Conservation (phyloP, 495 filamentous ascomycete species). For the Penicillium tannophilum region DNA sequence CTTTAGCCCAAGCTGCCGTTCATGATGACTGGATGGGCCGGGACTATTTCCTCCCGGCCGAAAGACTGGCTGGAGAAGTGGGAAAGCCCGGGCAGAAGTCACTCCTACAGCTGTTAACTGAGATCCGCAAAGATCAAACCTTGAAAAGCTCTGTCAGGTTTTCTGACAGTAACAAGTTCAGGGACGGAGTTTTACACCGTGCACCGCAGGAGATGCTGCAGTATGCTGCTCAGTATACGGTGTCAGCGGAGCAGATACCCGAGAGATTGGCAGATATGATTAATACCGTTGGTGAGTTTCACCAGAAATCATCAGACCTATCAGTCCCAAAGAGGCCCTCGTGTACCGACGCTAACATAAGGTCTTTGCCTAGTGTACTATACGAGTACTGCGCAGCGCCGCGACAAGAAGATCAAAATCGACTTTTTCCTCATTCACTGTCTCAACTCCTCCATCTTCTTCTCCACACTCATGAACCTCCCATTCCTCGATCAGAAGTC, state of each 20-base stretch:
- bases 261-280: constrained; percentile 76
- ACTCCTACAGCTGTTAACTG: constrained; percentile 60
- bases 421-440: constrained; percentile 85
- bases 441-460: constrained; percentile 65
- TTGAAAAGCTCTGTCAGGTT: constrained; percentile 51
- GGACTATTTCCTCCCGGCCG: constrained; percentile 53
- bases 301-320: not conserved
- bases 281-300: constrained; percentile 54
- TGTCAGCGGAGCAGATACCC: constrained; percentile 64
- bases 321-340: not conserved
- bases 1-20: constrained; percentile 71
- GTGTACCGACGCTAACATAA: not conserved
- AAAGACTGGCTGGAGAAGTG: constrained; percentile 48
- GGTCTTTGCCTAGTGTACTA: constrained; percentile 52
- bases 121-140: constrained; percentile 56
- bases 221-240: constrained; percentile 59
- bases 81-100: constrained; percentile 43
- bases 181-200: constrained; percentile 64
- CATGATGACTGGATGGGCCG: constrained; percentile 53
- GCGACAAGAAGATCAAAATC: constrained; percentile 64
- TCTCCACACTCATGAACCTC: constrained; percentile 51
- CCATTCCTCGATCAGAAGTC: constrained; percentile 32
- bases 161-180: constrained; percentile 62
- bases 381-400: constrained; percentile 61
- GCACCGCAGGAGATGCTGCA: constrained; percentile 64